Evolutionary conservation across 169 alveolate genomes (phyloP).

Genomic region (Plasmodium knowlesi): DNA sequence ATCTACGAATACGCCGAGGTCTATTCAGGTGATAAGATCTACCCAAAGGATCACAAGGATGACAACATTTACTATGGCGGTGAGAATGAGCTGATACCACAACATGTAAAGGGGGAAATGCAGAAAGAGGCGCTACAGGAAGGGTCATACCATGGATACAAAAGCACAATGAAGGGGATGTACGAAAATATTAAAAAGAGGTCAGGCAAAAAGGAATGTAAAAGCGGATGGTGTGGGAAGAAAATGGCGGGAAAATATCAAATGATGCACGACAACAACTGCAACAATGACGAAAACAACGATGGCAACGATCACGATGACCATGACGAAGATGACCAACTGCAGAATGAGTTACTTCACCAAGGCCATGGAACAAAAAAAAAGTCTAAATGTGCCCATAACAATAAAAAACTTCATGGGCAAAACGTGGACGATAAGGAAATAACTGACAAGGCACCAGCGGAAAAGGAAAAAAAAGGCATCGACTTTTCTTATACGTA

Average conservation of each 20-base stretch:
- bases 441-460: neutral
- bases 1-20: neutral
- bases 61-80: neutral
- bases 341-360: neutral
- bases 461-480: neutral
- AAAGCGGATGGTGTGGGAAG: neutral
- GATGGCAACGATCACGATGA: neutral
- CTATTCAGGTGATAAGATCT: neutral
- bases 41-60: neutral
- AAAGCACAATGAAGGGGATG: neutral
- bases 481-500: conserved; percentile 18
- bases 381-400: neutral
- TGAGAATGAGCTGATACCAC: neutral
- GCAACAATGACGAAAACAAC: neutral
- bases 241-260: neutral
- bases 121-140: neutral
- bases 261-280: neutral
- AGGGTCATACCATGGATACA: neutral
- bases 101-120: neutral
- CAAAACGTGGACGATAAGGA: neutral
- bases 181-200: neutral
- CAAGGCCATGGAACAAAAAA: neutral
- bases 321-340: neutral
- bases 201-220: neutral
- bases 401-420: neutral